Conservation (phyloP, 768 basidiomycete species). For the Sutorius australiensis region DNA sequence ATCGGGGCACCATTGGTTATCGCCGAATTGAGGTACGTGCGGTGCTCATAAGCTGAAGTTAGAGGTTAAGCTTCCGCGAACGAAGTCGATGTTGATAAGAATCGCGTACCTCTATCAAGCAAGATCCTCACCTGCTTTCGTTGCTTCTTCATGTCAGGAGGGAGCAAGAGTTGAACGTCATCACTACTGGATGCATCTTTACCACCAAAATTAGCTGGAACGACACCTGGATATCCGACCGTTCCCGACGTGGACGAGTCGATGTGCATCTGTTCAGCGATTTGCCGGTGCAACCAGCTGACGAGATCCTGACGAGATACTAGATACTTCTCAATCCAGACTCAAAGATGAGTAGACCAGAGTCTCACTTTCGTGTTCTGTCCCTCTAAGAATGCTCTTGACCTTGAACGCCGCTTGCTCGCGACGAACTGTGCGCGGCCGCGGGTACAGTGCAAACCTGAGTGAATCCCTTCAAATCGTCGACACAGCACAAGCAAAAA, state of each 20-base stretch:
- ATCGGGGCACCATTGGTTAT: constrained; percentile 60
- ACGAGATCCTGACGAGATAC: constrained; percentile 68
- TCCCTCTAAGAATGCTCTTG: constrained; percentile 76
- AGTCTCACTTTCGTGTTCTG: constrained; percentile 62
- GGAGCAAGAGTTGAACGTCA: constrained; percentile 63
- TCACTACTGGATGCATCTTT: constrained; percentile 35
- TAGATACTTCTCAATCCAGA: constrained; percentile 32
- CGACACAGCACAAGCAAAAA: neutral
- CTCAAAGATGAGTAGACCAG: neutral
- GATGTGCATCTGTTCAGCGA: constrained; percentile 73
- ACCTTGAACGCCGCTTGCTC: constrained; percentile 75
- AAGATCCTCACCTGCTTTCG: constrained; percentile 68
- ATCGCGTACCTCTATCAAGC: constrained; percentile 54
- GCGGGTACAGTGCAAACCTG: constrained; percentile 51
- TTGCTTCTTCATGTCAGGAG: constrained; percentile 69
- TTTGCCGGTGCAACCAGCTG: constrained; percentile 69
- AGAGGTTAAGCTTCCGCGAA: neutral
- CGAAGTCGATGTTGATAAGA: neutral
- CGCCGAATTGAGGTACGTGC: constrained; percentile 52
- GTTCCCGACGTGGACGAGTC: constrained; percentile 65
- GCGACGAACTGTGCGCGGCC: constrained; percentile 51
- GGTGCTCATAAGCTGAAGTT: constrained; percentile 58
- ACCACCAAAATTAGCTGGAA: constrained; percentile 30
- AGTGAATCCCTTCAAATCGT: constrained; percentile 40
- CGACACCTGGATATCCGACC: constrained; percentile 38